These are phyloP conservation scores for Paraconiothyrium sp. DNA, from an alignment of 2,329 filamentous ascomycete species.

Conservation along the genomic window DNA sequence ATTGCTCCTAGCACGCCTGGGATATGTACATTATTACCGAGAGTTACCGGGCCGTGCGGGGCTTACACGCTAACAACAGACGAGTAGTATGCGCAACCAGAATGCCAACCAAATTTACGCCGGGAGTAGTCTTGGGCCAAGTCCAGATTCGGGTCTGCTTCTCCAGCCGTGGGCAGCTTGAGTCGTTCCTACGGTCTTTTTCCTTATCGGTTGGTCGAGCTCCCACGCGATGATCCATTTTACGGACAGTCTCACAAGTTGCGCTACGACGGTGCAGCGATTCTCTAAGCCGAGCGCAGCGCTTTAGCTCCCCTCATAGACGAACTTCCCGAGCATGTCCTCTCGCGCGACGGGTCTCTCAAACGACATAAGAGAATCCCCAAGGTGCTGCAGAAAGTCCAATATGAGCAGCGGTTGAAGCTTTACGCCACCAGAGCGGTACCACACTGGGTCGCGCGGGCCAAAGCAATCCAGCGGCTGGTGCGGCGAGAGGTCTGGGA, in stretches of 20 bases:
- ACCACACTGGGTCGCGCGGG: conserved; percentile 62
- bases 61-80: conserved; percentile 1
- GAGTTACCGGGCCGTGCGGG: conserved; percentile 9
- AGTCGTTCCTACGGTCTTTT: neutral
- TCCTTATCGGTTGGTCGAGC: neutral
- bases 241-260: conserved; percentile 58
- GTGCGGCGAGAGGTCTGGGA: conserved; percentile 59
- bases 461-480: conserved; percentile 60
- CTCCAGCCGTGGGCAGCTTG: neutral
- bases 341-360: conserved; percentile 59
- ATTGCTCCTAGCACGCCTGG: neutral
- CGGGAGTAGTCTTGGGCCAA: neutral
- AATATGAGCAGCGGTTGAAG: conserved; percentile 61
- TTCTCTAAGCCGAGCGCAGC: conserved; percentile 57
- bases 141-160: neutral
- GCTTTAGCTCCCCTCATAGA: conserved; percentile 56
- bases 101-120: neutral
- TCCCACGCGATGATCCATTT: conserved; percentile 57
- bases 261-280: conserved; percentile 56
- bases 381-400: conserved; percentile 55
- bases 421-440: conserved; percentile 61
- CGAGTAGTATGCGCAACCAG: conserved; percentile 6
- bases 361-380: conserved; percentile 59
- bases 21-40: neutral
- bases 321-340: conserved; percentile 58